Evolutionary conservation across 306 rosid species (phyloP).

Genomic region (Cucurbita ficifolia): DNA sequence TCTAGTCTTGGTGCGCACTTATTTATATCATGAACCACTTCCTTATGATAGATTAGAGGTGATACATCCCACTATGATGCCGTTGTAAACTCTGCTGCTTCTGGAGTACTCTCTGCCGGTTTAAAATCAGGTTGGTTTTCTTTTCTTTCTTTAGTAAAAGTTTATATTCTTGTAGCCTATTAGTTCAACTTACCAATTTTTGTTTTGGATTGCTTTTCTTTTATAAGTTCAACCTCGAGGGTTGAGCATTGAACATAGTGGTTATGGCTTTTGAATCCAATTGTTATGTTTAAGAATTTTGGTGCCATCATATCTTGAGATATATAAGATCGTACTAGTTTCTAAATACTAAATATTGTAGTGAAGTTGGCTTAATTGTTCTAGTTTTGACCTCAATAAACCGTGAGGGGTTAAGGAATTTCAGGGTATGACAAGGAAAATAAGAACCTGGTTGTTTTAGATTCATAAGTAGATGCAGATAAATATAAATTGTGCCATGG

Average conservation of each 20-base stretch:
- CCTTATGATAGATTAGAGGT: conserved; percentile 53
- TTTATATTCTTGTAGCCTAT: neutral
- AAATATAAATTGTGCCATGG: neutral
- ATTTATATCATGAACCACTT: conserved; percentile 6
- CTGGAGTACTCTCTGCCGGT: conserved; percentile 92
- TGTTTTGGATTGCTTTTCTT: neutral
- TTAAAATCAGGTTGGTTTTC: conserved; percentile 48
- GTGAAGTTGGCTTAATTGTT: neutral
- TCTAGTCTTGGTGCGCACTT: neutral
- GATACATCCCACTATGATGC: conserved; percentile 93
- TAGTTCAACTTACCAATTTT: neutral
- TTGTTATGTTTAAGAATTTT: neutral
- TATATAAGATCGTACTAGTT: neutral
- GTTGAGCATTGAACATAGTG: neutral
- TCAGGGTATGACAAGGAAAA: neutral
- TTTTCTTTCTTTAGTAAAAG: neutral
- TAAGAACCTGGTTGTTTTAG: neutral
- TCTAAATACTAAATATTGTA: neutral
- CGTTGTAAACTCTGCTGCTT: conserved; percentile 81
- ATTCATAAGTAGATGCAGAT: neutral
- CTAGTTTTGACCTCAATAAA: neutral
- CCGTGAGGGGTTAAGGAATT: neutral
- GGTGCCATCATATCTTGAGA: neutral
- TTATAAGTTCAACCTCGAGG: neutral
- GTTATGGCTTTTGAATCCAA: neutral